These are phyloP conservation scores for Wakefieldia striispora DNA, from an alignment of 768 basidiomycete genomes.

Conservation along the genomic window DNA sequence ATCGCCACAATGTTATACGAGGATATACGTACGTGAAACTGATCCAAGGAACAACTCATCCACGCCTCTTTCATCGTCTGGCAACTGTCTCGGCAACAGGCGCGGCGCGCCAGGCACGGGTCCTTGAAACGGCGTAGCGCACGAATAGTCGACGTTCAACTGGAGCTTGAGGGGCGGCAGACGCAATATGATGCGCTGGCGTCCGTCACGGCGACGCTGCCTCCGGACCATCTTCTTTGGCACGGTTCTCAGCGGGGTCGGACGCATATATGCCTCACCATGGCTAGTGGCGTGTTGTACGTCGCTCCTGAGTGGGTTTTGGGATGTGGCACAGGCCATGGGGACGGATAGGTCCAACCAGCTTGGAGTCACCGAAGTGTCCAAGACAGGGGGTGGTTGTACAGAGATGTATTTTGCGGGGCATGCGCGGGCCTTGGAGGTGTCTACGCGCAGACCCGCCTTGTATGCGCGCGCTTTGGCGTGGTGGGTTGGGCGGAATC, in stretches of 20 bases:
- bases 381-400: conserved; percentile 11
- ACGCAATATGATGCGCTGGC: conserved; percentile 1
- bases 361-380: conserved; percentile 32
- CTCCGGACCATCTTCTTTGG: conserved; percentile 9
- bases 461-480: conserved; percentile 45
- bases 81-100: conserved; percentile 22
- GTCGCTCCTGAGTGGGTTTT: neutral
- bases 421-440: conserved; percentile 39
- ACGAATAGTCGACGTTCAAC: neutral
- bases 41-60: conserved; percentile 15
- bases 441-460: conserved; percentile 46
- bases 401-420: conserved; percentile 38
- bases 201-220: conserved; percentile 1
- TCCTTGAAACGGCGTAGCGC: neutral
- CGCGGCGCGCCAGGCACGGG: conserved; percentile 26
- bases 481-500: conserved; percentile 39
- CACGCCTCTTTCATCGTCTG: conserved; percentile 21
- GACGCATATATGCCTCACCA: conserved; percentile 14
- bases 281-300: neutral
- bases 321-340: neutral
- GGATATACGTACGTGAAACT: conserved; percentile 10
- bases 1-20: neutral
- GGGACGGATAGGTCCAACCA: neutral
- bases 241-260: neutral
- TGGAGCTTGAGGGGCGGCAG: conserved; percentile 14